Base-by-base conservation (phyloP, 345 rosid genomes). In the Brassica rapa region DNA sequence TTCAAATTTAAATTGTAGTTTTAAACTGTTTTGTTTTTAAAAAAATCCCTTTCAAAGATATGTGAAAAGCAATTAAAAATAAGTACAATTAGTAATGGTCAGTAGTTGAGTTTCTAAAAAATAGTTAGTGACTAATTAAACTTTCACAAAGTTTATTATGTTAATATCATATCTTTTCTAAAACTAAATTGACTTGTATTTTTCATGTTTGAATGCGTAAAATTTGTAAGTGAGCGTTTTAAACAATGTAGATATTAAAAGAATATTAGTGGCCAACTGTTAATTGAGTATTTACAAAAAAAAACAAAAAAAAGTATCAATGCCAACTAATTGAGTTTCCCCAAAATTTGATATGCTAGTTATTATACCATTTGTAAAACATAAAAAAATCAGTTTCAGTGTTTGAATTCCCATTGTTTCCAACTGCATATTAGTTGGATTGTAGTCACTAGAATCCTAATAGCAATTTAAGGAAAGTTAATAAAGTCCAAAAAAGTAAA, bases 401-500 rank as follows among this genome's bases (percentile, higher is more conserved):
- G 30, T 39, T 66, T 37, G 60, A 53, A 9, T 39, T 37, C 70
- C 27, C 25, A 21, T 23, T 12, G 51, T 43, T 67, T 66, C 16
- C 30, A 37, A 66, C 53, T 37, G 14, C 53, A 66, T 3, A 8
- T 33, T 56, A 23, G n/a, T 71, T 23, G 14, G 60, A 70, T 5
- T 30, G 23, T 35, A 59, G 53, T 35, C 64, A 32, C 21, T 30
- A 71, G 23, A 30, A 16, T 14, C 23, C 24, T 23, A 8, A 7
- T 19, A 57, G 35, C 14, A 72, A 61, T 37, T 61, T 43, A 61
- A 46, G 62, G 21, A 73, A 64, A 37, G 66, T 51, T 0, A 77
- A 71, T 3, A 27, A 72, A 71, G 51, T 39, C 76, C 66, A 57
- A 78, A 65, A 39, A 5, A 56, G 19, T 60, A 59, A 23, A 62